Base-by-base conservation (phyloP, 495 filamentous ascomycete genomes). In the Sphaerosporella brunnea region DNA sequence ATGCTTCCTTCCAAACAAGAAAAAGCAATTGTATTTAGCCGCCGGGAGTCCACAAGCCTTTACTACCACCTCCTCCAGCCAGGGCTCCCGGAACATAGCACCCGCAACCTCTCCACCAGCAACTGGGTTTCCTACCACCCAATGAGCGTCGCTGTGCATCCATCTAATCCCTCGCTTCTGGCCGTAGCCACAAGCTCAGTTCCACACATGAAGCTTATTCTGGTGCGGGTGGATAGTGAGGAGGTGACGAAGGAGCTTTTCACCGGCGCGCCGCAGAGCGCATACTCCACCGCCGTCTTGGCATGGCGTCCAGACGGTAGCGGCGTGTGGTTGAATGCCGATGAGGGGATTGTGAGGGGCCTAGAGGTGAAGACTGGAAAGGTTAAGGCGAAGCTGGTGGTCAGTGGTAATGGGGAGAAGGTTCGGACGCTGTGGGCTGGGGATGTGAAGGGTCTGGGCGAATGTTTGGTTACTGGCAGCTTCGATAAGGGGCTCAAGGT, bases 321-420 rank as follows among this genome's bases (percentile, higher is more conserved):
- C 23, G 78, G 78, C 0, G 59, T 82, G 4, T 82, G 74, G 73
- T 76, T 81, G 1, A 82, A 78, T 61, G 73, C 73, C 8, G 79
- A 82, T 55, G 78, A 82, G 62, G 78, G 78, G 0, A 60, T 73
- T 11, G 65, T 82, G 47, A 65, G 78, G 15, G 78, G 78, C 2
- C 59, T 82, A 26, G 79, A 82, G 58, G 66, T 65, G 1, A 71
- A 61, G 50, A 76, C 68, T 1, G 78, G 78, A 15, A 81, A 73
- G 62, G 59, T 79, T 2, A 59, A 71, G 28, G 52, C 58, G 16
- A 64, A 50, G 21, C 51, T 82, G 45, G 66, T 66, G 44, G 63
- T 67, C 32, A 74, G 71, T 65, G 69, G 73, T 41, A 49, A 62
- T 1, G 77, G 75, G 7, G 73, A 64, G 52, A 82, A 82, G 62